Evolutionary conservation across 2,329 filamentous ascomycete genomes (phyloP).

Genomic region (Pseudogymnoascus sp.): DNA sequence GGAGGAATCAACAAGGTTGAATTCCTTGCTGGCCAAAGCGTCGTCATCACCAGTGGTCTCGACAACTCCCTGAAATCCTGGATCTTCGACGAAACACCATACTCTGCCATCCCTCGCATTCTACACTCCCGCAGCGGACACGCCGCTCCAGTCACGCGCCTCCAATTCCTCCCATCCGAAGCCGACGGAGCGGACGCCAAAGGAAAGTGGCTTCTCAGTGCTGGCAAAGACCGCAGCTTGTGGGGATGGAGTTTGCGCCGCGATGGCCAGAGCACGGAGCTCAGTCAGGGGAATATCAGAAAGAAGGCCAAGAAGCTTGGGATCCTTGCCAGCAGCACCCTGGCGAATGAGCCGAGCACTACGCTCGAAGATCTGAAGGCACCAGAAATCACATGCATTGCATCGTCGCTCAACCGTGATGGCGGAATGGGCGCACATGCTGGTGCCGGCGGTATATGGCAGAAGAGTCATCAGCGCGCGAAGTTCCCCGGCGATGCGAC

Average conservation of each 20-base stretch:
- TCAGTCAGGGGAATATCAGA: constrained; percentile 82
- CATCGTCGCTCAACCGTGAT: constrained; percentile 85
- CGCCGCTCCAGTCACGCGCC: constrained; percentile 70
- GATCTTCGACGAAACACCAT: constrained; percentile 91
- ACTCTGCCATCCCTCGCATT: constrained; percentile 75
- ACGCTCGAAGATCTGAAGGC: constrained; percentile 73
- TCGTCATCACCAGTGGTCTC: constrained; percentile 79
- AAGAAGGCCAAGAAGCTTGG: constrained; percentile 84
- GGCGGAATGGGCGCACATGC: constrained; percentile 83
- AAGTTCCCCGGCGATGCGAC: constrained; percentile 59
- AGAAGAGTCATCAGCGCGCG: constrained; percentile 55
- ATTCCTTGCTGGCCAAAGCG: constrained; percentile 80
- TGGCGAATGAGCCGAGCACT: constrained; percentile 51
- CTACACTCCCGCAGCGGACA: constrained; percentile 84
- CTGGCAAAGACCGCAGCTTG: constrained; percentile 78
- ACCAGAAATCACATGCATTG: constrained; percentile 83
- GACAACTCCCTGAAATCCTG: constrained; percentile 94
- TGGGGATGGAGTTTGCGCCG: constrained; percentile 95
- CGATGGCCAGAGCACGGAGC: constrained; percentile 85
- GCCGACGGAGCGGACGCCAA: constrained; percentile 82
- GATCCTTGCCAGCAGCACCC: constrained; percentile 49
- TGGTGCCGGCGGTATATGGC: constrained; percentile 74
- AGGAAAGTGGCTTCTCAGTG: constrained; percentile 91
- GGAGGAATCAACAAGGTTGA: constrained; percentile 81
- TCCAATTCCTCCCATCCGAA: constrained; percentile 78